A percentile compares a stretch with the other conserved stretches of the same genome.
These are phyloP conservation scores for Termitomyces sp. DNA, from an alignment of 768 basidiomycete species.

Conservation along the genomic window DNA sequence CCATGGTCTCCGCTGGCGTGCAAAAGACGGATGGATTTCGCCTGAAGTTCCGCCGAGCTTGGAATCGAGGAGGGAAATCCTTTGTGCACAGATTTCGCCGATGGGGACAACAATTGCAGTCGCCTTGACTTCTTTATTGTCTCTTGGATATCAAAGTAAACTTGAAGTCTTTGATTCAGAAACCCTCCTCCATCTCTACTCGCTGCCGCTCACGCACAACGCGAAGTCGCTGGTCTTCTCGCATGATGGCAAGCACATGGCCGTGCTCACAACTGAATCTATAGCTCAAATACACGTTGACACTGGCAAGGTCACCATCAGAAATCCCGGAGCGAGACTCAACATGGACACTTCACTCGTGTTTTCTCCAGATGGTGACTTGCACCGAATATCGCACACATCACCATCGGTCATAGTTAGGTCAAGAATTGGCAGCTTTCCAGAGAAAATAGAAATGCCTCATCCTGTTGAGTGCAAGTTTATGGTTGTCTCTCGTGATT, in stretches of 20 bases:
- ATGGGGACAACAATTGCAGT: neutral
- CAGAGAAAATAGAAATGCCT: neutral
- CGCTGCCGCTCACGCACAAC: neutral
- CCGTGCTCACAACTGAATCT: neutral
- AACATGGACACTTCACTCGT: neutral
- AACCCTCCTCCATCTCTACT: neutral
- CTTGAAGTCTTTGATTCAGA: neutral
- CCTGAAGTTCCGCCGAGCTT: neutral
- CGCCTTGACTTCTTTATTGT: neutral
- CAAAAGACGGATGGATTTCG: neutral
- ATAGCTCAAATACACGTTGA: neutral
- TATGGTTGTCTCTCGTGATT: neutral
- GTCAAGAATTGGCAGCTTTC: neutral
- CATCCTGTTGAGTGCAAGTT: neutral
- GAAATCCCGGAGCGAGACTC: neutral
- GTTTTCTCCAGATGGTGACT: neutral
- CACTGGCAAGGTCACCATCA: neutral
- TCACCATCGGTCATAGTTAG: neutral
- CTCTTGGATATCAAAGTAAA: too few species aligned
- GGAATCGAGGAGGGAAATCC: neutral
- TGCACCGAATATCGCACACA: neutral
- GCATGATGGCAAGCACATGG: neutral
- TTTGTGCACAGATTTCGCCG: neutral
- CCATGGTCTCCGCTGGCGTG: neutral
- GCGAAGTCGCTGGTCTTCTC: neutral